A percentile compares a stretch with the other conserved stretches of the same genome.
Evolutionary conservation across 2,329 filamentous ascomycete species (phyloP).

Genomic region (Drechslerella stenobrocha): DNA sequence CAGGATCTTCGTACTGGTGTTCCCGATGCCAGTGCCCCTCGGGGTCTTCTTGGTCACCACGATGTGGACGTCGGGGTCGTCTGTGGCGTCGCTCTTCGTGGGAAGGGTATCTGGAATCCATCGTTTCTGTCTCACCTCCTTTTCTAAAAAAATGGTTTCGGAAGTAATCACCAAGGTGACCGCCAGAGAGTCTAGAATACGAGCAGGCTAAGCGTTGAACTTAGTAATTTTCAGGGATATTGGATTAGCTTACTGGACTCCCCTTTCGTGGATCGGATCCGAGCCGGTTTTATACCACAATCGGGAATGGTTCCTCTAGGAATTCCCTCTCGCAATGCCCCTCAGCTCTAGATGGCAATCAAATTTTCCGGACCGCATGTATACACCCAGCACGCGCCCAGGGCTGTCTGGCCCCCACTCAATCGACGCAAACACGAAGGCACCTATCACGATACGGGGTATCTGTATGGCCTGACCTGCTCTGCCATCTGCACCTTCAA

Average conservation of each 20-base stretch:
- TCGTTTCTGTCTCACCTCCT: slow-evolving; percentile 8
- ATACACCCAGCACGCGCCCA: slow-evolving; percentile 1
- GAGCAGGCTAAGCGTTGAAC: background rate
- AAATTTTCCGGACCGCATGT: slow-evolving; percentile 1
- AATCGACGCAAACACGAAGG: slow-evolving; percentile 3
- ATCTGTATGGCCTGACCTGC: background rate
- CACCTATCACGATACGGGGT: background rate
- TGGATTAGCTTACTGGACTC: background rate
- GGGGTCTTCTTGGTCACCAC: slow-evolving; percentile 14
- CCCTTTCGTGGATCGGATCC: slow-evolving; percentile 1
- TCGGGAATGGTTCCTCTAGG: slow-evolving; percentile 1
- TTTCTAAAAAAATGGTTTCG: background rate
- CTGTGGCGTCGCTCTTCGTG: slow-evolving; percentile 7
- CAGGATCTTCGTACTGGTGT: slow-evolving; percentile 18
- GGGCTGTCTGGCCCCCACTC: slow-evolving; percentile 1
- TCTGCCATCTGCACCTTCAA: background rate
- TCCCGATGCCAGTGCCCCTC: slow-evolving; percentile 22
- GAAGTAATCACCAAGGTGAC: background rate
- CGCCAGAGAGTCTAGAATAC: background rate
- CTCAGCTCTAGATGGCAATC: slow-evolving; percentile 5
- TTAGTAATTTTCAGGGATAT: slow-evolving; percentile 3
- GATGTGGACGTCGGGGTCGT: background rate
- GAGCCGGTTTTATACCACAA: slow-evolving; percentile 9
- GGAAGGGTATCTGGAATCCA: slow-evolving; percentile 26
- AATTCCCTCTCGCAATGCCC: background rate